These are phyloP conservation scores for Lanmaoa pseudosensibilis DNA, from an alignment of 768 basidiomycete species.

Conservation along the genomic window DNA sequence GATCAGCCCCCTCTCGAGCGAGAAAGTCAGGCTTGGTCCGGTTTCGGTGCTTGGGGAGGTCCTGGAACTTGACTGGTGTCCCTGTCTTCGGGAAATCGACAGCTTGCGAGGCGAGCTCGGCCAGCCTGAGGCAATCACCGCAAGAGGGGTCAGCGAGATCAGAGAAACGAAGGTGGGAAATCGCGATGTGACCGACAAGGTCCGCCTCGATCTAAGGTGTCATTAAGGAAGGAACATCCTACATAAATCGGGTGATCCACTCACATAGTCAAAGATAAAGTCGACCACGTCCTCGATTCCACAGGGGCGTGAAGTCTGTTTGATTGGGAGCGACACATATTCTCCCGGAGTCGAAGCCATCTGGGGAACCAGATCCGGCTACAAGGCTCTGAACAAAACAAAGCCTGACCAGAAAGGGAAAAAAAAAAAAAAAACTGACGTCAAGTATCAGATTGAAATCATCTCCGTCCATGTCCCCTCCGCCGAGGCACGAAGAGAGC, in stretches of 20 bases:
- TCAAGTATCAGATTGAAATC: slow-evolving; percentile 50
- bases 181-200: slow-evolving; percentile 42
- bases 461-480: slow-evolving; percentile 56
- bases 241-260: slow-evolving; percentile 10
- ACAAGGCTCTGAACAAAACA: slow-evolving; percentile 7
- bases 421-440: slow-evolving; percentile 25
- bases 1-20: slow-evolving; percentile 39
- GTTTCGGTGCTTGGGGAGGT: slow-evolving; percentile 33
- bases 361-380: slow-evolving; percentile 35
- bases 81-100: slow-evolving; percentile 52
- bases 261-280: slow-evolving; percentile 49
- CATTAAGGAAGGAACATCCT: background rate
- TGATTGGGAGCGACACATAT: slow-evolving; percentile 40
- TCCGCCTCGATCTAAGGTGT: slow-evolving; percentile 37
- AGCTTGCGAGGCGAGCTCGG: slow-evolving; percentile 46
- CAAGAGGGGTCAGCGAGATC: slow-evolving; percentile 40
- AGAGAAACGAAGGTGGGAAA: slow-evolving; percentile 43
- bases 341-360: slow-evolving; percentile 33
- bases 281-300: slow-evolving; percentile 44
- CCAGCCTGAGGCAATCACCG: slow-evolving; percentile 40
- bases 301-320: slow-evolving; percentile 32
- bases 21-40: slow-evolving; percentile 43
- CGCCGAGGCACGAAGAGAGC: slow-evolving; percentile 49
- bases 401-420: slow-evolving; percentile 2
- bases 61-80: slow-evolving; percentile 36